Evolutionary conservation across 176 grass and related monocot species (phyloP), one percentile per base, ranked within the genome.

Genomic region (Eremochloa ophiuroides): DNA sequence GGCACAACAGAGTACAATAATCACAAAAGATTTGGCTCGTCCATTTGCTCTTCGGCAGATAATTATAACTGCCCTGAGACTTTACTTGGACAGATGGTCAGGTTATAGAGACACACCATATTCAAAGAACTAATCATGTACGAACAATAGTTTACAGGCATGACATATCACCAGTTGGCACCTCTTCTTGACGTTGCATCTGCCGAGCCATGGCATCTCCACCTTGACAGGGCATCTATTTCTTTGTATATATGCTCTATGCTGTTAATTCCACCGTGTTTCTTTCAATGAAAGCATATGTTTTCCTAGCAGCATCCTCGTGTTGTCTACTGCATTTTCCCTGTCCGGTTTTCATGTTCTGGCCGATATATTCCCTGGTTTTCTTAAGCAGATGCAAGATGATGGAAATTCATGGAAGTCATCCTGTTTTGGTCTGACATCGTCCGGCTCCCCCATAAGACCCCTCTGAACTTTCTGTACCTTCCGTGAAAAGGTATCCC

Each of bases 401-500:
- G 86, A 91, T 41, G 96, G 96, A 74, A 93, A 95, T 73, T 98
- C 96, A 89, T 95, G 86, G 33, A 98, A 95, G 47, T 98, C 95
- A 60, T 85, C 90, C 72, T 87, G 74, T 64, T 85, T 93, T 64
- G 88, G 82, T 66, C 84, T 89, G 84, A 91, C 77, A 83, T 98
- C 92, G 56, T 93, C 88, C 2, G 92, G 92, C 35, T 98, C 95
- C 2, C 92, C 95, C 90, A 94, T 91, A 78, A 95, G 89, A 17
- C 78, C 84, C 62, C 86, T 89, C 75, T 98, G 92, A 27, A 27
- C 62, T 76, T 71, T 86, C 84, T 87, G 89, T 34, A 98, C 90
- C 90, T 88, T 93, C 38, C 4, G 62, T 6, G 88, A 87, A 81
- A 93, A 93, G 16, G 23, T 73, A 62, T 83, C 73, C 91, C 96